These are phyloP conservation scores for Jacaranda mimosifolia DNA, from an alignment of 257 asterid species.

Conservation along the genomic window DNA sequence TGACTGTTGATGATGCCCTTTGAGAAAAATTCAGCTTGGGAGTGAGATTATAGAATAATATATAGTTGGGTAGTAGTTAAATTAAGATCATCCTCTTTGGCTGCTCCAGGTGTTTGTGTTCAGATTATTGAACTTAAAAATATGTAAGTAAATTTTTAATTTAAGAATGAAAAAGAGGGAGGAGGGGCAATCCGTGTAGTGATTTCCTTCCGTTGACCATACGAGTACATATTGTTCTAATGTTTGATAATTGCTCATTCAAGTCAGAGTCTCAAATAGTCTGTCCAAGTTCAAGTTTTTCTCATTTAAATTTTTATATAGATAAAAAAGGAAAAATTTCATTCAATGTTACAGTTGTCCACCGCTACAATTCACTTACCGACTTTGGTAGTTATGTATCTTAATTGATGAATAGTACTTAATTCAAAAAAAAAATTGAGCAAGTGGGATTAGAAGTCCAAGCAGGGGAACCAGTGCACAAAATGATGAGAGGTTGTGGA, in stretches of 20 bases:
- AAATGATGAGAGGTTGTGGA: slow-evolving; percentile 14
- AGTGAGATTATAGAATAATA: too few species aligned
- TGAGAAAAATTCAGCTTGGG: neutral
- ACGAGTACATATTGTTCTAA: too few species aligned
- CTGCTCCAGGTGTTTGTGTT: neutral
- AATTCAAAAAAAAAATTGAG: neutral
- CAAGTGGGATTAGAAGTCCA: slow-evolving; percentile 22
- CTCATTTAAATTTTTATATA: too few species aligned
- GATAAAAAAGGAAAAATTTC: too few species aligned
- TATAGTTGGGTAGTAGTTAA: neutral
- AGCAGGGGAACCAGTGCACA: slow-evolving; percentile 1
- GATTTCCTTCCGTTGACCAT: too few species aligned
- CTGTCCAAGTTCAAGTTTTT: too few species aligned
- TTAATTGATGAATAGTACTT: neutral
- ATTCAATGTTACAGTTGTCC: too few species aligned
- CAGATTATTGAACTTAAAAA: neutral
- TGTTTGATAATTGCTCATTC: too few species aligned
- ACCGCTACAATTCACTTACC: too few species aligned
- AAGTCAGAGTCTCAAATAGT: too few species aligned
- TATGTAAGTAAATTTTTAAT: neutral
- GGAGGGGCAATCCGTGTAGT: too few species aligned
- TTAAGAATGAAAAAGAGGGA: too few species aligned
- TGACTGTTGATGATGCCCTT: neutral
- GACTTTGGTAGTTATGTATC: neutral
- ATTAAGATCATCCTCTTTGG: neutral